Base-by-base conservation (phyloP, 148 eudicot species). In the Rhododendron simsii region DNA sequence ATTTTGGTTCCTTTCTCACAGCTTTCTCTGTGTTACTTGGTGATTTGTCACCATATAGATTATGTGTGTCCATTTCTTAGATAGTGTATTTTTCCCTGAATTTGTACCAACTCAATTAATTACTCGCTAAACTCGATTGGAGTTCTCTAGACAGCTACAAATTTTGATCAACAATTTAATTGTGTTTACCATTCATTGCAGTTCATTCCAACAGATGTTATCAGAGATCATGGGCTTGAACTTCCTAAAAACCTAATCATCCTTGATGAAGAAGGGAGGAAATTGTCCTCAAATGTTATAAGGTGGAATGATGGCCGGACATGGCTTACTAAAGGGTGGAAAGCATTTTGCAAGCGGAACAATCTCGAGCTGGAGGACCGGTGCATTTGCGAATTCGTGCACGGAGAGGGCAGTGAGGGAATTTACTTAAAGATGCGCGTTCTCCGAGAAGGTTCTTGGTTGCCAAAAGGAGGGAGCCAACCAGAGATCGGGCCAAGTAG, bases 321-420 rank as follows among this genome's bases (percentile, higher is more conserved):
- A 2, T 81, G 76, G 78, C 82, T 83, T 18, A 16, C 47, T 1
- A 8, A 20, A 16, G 88, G 87, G 47, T 90, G 88, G 90, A 76
- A 18, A 57, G 3, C 50, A 1, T 80, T 90, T 15, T 81, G 85
- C 37, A 77, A 74, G 6, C 77, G 63, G 35, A 88, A 88, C 78
- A 0, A 33, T 39, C 30, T 90, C 18, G n/a, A n/a, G 61, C 5
- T 0, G 4, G 59, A 86, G 35, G 91, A 90, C 65, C n/a, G 55
- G 16, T 90, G 88, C 86, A 21, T 90, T 7, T 90, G 91, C 30
- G 88, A 88, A 59, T 76, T 90, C 51, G 37, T 83, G 2, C 59
- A 2, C 14, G 74, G 47, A 79, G 73, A 23, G 67, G 86, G 53
- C 78, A 21, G 11, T 0, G 0, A 4, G 15, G 28, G 28, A 5